Conservation (phyloP, 176 grass and related monocot species). For the Avena eriantha region DNA sequence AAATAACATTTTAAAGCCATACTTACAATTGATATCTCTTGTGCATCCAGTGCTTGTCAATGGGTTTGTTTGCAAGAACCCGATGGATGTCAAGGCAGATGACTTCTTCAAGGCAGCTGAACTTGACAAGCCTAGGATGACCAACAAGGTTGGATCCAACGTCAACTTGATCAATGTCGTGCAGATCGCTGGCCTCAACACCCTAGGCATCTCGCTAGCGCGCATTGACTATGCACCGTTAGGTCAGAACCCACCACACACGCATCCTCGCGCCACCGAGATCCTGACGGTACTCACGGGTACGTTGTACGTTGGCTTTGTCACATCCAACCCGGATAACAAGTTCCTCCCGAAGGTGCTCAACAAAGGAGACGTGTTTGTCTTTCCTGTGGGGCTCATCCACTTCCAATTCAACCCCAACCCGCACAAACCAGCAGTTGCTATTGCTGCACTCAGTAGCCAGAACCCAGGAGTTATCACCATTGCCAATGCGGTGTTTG, state of each 20-base stretch:
- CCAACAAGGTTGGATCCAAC: background rate
- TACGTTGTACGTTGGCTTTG: background rate
- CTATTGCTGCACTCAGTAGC: background rate
- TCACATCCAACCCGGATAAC: background rate
- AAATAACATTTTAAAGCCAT: background rate
- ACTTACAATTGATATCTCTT: background rate
- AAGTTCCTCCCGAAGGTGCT: background rate
- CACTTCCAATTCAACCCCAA: background rate
- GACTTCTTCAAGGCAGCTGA: background rate
- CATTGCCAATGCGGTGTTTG: background rate
- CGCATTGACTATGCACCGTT: background rate
- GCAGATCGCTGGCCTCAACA: background rate
- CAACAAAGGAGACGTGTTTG: background rate
- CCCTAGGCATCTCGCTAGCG: background rate
- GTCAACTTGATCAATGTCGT: background rate
- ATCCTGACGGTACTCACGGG: background rate
- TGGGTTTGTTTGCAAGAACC: background rate
- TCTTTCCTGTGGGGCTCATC: background rate
- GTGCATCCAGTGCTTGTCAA: background rate
- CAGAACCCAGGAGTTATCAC: background rate
- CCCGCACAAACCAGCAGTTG: background rate
- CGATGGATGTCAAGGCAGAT: background rate
- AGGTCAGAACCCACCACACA: background rate
- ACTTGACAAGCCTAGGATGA: constrained; percentile 1
- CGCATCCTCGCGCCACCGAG: background rate